Evolutionary conservation across 805 yeast genomes (phyloP).

Genomic region (Cyberlindnera euphorbiae): DNA sequence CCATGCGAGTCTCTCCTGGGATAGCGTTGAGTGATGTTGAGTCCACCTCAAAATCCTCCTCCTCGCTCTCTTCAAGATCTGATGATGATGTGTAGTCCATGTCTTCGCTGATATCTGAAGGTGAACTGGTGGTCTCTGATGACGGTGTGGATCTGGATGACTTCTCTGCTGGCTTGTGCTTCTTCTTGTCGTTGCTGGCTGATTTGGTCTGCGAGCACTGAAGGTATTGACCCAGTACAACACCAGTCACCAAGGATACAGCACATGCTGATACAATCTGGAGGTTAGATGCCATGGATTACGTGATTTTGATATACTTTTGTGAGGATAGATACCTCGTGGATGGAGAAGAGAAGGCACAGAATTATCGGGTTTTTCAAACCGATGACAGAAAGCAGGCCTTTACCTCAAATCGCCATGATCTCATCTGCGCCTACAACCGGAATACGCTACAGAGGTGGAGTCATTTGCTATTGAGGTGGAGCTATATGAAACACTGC

Average conservation of each 20-base stretch:
- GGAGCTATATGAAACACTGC: too few relatives aligned
- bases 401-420: too few relatives aligned
- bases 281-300: conserved; percentile 18
- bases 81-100: conserved; percentile 31
- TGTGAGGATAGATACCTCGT: too few relatives aligned
- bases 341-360: too few relatives aligned
- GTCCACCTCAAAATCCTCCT: conserved; percentile 54
- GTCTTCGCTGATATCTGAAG: conserved; percentile 25
- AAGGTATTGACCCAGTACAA: conserved; percentile 26
- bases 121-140: conserved; percentile 10
- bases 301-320: too few relatives aligned
- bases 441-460: too few relatives aligned
- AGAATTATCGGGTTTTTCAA: too few relatives aligned
- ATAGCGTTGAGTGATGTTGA: conserved; percentile 56
- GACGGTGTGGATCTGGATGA: conserved; percentile 12
- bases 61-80: conserved; percentile 42
- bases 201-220: conserved; percentile 1
- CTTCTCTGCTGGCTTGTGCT: conserved; percentile 2
- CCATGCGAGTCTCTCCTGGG: conserved; percentile 83
- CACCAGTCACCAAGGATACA: conserved; percentile 35
- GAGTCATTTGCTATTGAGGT: too few relatives aligned
- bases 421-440: too few relatives aligned
- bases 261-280: conserved; percentile 32
- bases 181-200: conserved; percentile 4
- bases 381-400: too few relatives aligned